Percentiles rank a stretch among this genome's conserved stretches.
These are phyloP conservation scores for Phytophthora sp. DNA, from an alignment of 352 stramenopile genomes.

Conservation along the genomic window DNA sequence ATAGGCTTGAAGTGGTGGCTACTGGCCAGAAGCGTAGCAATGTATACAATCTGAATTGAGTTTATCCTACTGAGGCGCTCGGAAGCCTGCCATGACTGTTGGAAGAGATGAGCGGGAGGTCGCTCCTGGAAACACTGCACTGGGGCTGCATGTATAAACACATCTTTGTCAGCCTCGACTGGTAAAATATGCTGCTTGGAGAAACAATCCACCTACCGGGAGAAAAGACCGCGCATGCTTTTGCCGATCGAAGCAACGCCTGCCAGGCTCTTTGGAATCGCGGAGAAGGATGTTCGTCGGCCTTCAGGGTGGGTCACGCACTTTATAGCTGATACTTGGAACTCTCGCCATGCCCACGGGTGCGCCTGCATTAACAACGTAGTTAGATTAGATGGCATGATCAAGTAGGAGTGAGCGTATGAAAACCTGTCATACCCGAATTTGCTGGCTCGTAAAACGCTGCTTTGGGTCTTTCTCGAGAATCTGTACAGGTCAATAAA, in stretches of 20 bases:
- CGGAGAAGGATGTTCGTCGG: constrained; percentile 39
- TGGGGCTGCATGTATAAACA: constrained; percentile 21
- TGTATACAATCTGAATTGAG: too few relatives aligned
- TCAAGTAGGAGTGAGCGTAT: neutral
- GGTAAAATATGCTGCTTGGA: neutral
- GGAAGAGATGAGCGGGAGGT: constrained; percentile 26
- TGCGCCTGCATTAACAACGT: constrained; percentile 42
- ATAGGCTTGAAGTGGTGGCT: neutral
- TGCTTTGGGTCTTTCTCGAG: constrained; percentile 73
- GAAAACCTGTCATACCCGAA: constrained; percentile 52
- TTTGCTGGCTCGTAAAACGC: constrained; percentile 70
- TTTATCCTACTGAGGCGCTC: constrained; percentile 23
- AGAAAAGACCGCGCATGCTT: constrained; percentile 61
- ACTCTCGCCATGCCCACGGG: constrained; percentile 76
- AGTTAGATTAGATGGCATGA: neutral
- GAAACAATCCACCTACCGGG: constrained; percentile 33
- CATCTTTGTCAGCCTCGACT: constrained; percentile 6
- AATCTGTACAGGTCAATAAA: constrained; percentile 50
- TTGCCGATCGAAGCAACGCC: constrained; percentile 61
- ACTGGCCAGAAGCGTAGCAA: too few relatives aligned
- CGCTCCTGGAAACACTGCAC: constrained; percentile 38
- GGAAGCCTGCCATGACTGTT: constrained; percentile 24
- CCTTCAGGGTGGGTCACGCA: constrained; percentile 66
- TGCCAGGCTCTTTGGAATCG: constrained; percentile 46
- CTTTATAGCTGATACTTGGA: constrained; percentile 72